Evolutionary conservation across 345 rosid species (phyloP), one percentile per base, ranked within the genome.

Genomic region (Acer saccharum): DNA sequence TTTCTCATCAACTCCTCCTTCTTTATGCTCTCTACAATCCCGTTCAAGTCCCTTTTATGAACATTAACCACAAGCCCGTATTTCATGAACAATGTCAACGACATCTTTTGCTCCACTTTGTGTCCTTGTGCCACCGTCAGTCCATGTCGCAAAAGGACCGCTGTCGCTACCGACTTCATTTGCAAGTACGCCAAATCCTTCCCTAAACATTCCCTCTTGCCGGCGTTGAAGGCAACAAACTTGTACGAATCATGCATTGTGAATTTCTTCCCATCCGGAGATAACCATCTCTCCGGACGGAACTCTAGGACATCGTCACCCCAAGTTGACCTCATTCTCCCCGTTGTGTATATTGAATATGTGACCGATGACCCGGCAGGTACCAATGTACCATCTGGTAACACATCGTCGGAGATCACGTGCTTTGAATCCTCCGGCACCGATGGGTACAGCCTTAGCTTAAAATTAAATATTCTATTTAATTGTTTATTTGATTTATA

Each of bases 61-160:
- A 94, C 94, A 54, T 85, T 86, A 4, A 96, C 98, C 68, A 80
- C 78, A 6, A 96, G 90, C 73, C 99, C 98, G 46, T 91, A 78
- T 77, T 91, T 90, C 99, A 96, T 96, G 83, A 94, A 94, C 75
- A 96, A 71, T 10, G 98, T 95, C 69, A 95, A 72, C 54, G 99
- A 95, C 98, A 95, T 95, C 85, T 95, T 95, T 90, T 95, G 99
- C 91, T 92, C 97, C 72, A 96, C 95, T 77, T 84, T 88, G 72
- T 92, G 97, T 23, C 98, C 98, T 4, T 86, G 46, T 29, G 82
- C 93, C 72, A 92, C 80, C 84, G 89, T 81, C 80, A 96, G 68
- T 35, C 39, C 39, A 78, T 94, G 97, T 79, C 95, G 83, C 75
- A 92, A 80, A 79, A 96, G 68, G 65, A 87, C 88, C 54, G 98